Percentiles rank a stretch among this genome's conserved stretches.
Evolutionary conservation across 73 alveolate species (phyloP).

Genomic region (Durusdinium trenchii): DNA sequence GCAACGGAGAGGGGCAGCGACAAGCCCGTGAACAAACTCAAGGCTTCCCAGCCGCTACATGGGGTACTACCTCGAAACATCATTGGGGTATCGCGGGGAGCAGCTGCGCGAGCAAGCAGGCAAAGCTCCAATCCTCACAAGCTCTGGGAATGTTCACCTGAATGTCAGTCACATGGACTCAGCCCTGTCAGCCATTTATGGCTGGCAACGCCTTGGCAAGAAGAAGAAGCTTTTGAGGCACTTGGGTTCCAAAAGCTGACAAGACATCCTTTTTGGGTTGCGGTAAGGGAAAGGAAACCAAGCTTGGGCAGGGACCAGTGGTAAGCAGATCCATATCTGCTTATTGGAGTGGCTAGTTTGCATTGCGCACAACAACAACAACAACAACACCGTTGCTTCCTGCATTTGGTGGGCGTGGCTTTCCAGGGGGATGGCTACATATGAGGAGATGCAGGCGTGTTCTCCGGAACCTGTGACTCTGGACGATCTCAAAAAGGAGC

Average conservation of each 20-base stretch:
- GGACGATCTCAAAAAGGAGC: background rate
- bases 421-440: conserved; percentile 18
- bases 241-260: too few relatives aligned
- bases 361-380: background rate
- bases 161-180: background rate
- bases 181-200: background rate
- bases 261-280: background rate
- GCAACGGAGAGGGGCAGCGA: background rate
- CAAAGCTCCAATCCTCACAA: background rate
- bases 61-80: background rate
- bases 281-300: background rate
- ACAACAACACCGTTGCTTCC: too few relatives aligned
- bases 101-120: background rate
- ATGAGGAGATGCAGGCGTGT: background rate
- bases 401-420: conserved; percentile 59
- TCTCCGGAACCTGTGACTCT: background rate
- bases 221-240: background rate
- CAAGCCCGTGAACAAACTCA: background rate
- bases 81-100: background rate
- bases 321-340: conserved; percentile 33
- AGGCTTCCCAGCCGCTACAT: background rate
- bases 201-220: background rate
- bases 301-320: background rate
- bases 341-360: background rate
- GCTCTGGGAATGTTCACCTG: background rate